Base-by-base conservation (phyloP, 139 green algal species). In the Cymbomonas tetramitiformis region DNA sequence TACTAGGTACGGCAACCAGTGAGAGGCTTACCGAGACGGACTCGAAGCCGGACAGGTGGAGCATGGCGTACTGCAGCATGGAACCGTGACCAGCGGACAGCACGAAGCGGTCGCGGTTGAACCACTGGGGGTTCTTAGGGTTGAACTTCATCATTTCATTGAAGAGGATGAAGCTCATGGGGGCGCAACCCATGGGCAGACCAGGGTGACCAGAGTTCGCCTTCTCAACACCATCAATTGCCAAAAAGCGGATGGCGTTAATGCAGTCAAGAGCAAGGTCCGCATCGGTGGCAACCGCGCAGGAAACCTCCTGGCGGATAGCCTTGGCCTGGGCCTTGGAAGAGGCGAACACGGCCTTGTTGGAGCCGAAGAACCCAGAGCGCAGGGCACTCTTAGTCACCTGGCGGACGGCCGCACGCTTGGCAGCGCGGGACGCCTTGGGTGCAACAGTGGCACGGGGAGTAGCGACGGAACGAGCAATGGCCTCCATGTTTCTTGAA, bases 41-140 rank as follows among this genome's bases (percentile, higher is more conserved):
- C 53, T 90, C 74, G 71, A 92, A 99, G 70, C 91, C 91, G 29
- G 78, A 70, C 50, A 99, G 75, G 78, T 99, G 87, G 64, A 99
- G 70, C 65, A 97, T 70, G n/a, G 86, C 74, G 68, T 97, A 97
- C 68, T 93, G 85, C 43, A 97, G 86, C 91, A 99, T 99, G 72
- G 81, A 97, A 34, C 88, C 91, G 80, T 99, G 91, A 44, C 91
- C 91, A 53, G 90, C 90, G 21, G 88, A 96, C 48, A 99, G 89
- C 30, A 97, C 86, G 68, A 99, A 99, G 66, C 91, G 79, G 67
- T 99, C 91, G 34, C 91, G 72, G 83, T 97, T 95, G 79, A 86
- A 75, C 71, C 72, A 99, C 29, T 83, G 61, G 29, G 85, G 83
- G 76, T 94, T 82, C 77, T 93, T 93, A 46, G 91, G 88, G 84